These are phyloP conservation scores for Prunus mira DNA, from an alignment of 306 rosid genomes.

Conservation along the genomic window DNA sequence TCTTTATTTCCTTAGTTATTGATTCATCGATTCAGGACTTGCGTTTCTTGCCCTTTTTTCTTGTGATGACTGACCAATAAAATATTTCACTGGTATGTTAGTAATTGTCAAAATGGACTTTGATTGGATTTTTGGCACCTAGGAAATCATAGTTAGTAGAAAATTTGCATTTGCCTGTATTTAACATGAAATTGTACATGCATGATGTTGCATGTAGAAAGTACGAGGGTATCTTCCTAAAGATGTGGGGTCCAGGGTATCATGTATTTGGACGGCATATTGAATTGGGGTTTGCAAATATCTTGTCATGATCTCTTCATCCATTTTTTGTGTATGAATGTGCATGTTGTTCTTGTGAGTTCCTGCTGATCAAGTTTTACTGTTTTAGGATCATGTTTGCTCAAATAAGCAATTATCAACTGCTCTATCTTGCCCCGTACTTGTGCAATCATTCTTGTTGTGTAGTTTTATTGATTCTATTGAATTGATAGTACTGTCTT, in stretches of 20 bases:
- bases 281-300: background rate
- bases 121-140: background rate
- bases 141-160: background rate
- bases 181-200: background rate
- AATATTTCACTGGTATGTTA: background rate
- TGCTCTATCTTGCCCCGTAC: background rate
- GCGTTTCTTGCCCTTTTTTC: background rate
- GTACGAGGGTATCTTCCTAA: conserved; percentile 3
- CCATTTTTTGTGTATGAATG: background rate
- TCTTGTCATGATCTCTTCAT: background rate
- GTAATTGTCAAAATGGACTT: background rate
- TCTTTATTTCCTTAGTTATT: background rate
- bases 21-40: background rate
- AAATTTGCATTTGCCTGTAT: background rate
- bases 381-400: background rate
- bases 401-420: background rate
- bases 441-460: conserved; percentile 2
- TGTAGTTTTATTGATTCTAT: conserved; percentile 15
- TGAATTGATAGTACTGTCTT: conserved; percentile 19
- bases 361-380: background rate
- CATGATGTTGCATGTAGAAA: background rate
- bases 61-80: background rate
- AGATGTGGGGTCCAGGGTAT: background rate
- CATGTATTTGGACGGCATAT: background rate
- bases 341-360: background rate